Percentiles rank a stretch among this genome's conserved stretches.
Evolutionary conservation across 2,329 filamentous ascomycete genomes (phyloP).

Genomic region (Hortaea sp.): DNA sequence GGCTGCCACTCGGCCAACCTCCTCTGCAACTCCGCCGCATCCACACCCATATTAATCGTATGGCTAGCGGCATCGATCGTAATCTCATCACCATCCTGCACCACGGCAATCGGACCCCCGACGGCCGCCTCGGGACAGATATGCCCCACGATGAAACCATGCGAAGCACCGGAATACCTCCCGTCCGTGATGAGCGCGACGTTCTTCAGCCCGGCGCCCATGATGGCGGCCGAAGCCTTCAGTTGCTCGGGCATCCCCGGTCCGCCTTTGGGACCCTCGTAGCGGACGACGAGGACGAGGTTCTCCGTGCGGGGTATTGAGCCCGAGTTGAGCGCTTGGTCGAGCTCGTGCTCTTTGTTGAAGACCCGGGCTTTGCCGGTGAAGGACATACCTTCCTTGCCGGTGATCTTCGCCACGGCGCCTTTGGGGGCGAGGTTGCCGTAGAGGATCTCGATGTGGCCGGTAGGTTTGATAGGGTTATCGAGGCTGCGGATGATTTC

Average conservation of each 20-base stretch:
- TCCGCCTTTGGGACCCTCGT: slow-evolving; percentile 86
- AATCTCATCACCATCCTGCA: slow-evolving; percentile 68
- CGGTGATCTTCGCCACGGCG: slow-evolving; percentile 91
- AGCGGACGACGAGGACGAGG: slow-evolving; percentile 80
- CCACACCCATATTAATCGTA: slow-evolving; percentile 59
- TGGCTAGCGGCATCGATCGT: slow-evolving; percentile 80
- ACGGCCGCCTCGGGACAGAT: slow-evolving; percentile 83
- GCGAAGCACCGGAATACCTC: slow-evolving; percentile 74
- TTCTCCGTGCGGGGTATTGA: slow-evolving; percentile 46
- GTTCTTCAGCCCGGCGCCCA: slow-evolving; percentile 81
- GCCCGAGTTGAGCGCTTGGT: slow-evolving; percentile 61
- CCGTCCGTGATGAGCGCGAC: slow-evolving; percentile 89
- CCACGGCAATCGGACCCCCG: slow-evolving; percentile 78
- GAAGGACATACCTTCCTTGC: slow-evolving; percentile 81
- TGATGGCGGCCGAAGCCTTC: slow-evolving; percentile 77
- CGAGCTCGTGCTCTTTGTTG: slow-evolving; percentile 72
- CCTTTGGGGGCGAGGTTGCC: slow-evolving; percentile 84
- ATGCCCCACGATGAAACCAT: slow-evolving; percentile 90
- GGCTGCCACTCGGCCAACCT: slow-evolving; percentile 59
- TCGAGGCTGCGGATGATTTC: slow-evolving; percentile 70
- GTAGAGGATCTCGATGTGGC: slow-evolving; percentile 78
- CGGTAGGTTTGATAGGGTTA: slow-evolving; percentile 76
- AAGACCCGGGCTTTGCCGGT: slow-evolving; percentile 74
- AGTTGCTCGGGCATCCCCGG: slow-evolving; percentile 96
- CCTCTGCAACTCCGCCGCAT: slow-evolving; percentile 58